These are phyloP conservation scores for Ophiostoma pallidulum DNA, from an alignment of 2,329 filamentous ascomycete species.

Conservation along the genomic window DNA sequence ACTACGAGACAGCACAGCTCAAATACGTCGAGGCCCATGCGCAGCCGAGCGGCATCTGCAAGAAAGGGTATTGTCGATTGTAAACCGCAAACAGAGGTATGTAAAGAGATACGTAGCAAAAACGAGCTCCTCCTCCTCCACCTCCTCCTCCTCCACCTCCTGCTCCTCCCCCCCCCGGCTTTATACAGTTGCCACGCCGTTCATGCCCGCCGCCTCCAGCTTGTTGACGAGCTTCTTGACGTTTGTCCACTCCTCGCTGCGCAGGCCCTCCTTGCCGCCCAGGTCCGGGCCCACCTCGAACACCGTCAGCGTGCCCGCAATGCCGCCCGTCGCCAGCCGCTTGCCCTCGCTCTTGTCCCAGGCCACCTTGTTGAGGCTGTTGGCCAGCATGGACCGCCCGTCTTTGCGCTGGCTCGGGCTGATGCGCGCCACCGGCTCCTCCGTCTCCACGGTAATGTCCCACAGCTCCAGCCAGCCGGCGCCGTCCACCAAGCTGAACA, in stretches of 20 bases:
- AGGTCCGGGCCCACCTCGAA: constrained; percentile 82
- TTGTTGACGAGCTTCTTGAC: constrained; percentile 83
- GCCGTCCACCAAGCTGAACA: constrained; percentile 91
- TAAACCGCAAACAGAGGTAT: constrained; percentile 1
- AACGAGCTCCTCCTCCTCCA: not conserved
- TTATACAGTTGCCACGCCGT: constrained; percentile 24
- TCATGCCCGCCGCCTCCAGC: constrained; percentile 52
- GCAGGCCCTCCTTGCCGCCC: constrained; percentile 74
- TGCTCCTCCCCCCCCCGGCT: not conserved
- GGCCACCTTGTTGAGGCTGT: constrained; percentile 85
- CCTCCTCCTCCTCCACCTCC: not conserved
- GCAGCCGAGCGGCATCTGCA: not conserved
- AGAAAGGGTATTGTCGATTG: constrained; percentile 11
- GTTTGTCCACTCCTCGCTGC: constrained; percentile 82
- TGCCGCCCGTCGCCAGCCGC: constrained; percentile 78
- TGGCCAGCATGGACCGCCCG: constrained; percentile 60
- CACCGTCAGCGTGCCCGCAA: constrained; percentile 82
- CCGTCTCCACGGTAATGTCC: constrained; percentile 86
- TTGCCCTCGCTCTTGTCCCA: constrained; percentile 90
- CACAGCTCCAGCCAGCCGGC: constrained; percentile 88
- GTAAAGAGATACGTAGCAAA: not conserved
- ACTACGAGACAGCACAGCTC: not conserved
- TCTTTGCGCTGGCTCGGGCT: constrained; percentile 59
- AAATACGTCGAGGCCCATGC: too few relatives aligned
- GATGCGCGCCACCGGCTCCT: constrained; percentile 79